A percentile compares a stretch with the other conserved stretches of the same genome.
These are phyloP conservation scores for Capsella bursapastoris DNA, from an alignment of 345 rosid species.

Conservation along the genomic window DNA sequence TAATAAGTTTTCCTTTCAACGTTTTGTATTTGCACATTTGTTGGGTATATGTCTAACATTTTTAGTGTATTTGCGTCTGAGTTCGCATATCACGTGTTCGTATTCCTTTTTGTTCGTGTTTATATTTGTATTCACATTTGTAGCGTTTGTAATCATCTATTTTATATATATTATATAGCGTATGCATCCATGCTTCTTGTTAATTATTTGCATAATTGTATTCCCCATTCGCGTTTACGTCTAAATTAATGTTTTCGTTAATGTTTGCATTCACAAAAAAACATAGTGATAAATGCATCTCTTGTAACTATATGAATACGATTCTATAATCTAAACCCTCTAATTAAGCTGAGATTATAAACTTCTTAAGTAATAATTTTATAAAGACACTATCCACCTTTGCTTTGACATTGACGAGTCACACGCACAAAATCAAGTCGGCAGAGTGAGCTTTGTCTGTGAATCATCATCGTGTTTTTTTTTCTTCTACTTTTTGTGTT, in stretches of 20 bases:
- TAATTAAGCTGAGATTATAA: too few relatives aligned
- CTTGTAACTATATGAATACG: too few relatives aligned
- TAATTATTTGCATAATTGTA: too few relatives aligned
- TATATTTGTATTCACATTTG: neutral
- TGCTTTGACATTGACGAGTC: neutral
- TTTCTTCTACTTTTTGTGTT: too few relatives aligned
- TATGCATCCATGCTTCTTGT: neutral
- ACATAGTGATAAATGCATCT: neutral
- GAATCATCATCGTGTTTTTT: neutral
- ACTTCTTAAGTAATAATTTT: neutral
- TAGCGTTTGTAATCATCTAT: too few relatives aligned
- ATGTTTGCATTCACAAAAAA: neutral
- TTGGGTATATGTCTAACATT: neutral
- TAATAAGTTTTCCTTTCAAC: neutral
- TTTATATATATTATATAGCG: too few relatives aligned
- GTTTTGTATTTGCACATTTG: neutral
- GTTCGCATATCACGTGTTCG: neutral
- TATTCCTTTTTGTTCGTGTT: too few relatives aligned
- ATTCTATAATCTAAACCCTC: too few relatives aligned
- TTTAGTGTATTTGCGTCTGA: neutral
- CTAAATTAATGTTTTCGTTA: neutral
- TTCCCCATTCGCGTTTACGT: too few relatives aligned
- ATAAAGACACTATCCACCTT: neutral
- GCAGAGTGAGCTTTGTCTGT: constrained; percentile 10
- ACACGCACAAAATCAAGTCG: neutral